Percentiles rank a stretch among this genome's conserved stretches.
phyloP scores from a whole-genome alignment of 148 eudicot species.

The Chenopodium suecicum region DNA sequence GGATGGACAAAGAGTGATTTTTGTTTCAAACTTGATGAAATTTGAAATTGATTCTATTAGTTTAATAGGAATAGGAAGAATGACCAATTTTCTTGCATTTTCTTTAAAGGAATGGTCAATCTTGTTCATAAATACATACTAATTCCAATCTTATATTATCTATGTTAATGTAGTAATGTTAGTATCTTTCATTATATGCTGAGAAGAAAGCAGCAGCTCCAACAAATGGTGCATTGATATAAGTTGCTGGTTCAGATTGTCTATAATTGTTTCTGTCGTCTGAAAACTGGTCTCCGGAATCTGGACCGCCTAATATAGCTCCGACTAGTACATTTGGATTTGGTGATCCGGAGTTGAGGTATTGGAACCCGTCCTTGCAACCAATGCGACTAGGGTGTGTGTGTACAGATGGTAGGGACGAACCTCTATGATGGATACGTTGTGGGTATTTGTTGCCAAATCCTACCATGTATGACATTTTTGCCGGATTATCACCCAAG shows the following conservation, averaged over 20 bases:
- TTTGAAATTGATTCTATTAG: background rate
- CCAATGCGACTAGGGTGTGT: conserved; percentile 50
- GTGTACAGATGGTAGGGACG: conserved; percentile 65
- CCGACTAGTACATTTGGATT: conserved; percentile 74
- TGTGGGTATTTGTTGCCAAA: conserved; percentile 66
- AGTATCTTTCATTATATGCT: conserved; percentile 28
- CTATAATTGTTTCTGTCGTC: conserved; percentile 71
- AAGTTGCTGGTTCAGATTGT: conserved; percentile 87
- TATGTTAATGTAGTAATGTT: conserved; percentile 6
- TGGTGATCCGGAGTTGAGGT: conserved; percentile 55
- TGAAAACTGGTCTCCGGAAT: conserved; percentile 43
- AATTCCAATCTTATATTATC: background rate
- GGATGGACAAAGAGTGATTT: background rate
- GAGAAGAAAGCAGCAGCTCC: conserved; percentile 77
- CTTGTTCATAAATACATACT: conserved; percentile 9
- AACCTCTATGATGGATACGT: conserved; percentile 75
- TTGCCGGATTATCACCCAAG: conserved; percentile 66
- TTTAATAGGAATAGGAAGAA: background rate
- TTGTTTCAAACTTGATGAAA: background rate
- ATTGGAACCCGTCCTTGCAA: conserved; percentile 68
- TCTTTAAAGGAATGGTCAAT: background rate
- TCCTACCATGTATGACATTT: conserved; percentile 86
- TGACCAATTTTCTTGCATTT: background rate
- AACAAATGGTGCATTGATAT: conserved; percentile 82
- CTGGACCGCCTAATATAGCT: conserved; percentile 85